Conservation (phyloP, 352 stramenopile species). For the Phytophthora ramorum region DNA sequence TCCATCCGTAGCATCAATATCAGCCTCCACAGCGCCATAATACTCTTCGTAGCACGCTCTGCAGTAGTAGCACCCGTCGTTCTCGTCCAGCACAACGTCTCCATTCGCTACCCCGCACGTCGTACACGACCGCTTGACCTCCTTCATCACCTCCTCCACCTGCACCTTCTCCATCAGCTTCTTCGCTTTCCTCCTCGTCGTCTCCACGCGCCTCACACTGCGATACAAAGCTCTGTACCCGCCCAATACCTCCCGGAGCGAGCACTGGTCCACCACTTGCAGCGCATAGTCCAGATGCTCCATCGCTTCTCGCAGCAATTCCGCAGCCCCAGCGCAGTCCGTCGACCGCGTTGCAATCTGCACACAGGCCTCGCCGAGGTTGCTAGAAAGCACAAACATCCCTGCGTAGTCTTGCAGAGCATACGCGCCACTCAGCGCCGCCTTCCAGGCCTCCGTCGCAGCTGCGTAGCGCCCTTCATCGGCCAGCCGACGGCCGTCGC, state of each 20-base stretch:
- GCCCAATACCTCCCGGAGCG: conserved; percentile 29
- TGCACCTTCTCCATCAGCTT: conserved; percentile 25
- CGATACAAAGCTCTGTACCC: conserved; percentile 35
- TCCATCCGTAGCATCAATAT: neutral
- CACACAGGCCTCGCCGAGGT: conserved; percentile 64
- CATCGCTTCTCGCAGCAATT: conserved; percentile 35
- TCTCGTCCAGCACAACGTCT: conserved; percentile 60
- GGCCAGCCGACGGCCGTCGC: conserved; percentile 46
- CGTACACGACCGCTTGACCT: conserved; percentile 36
- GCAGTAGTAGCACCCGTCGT: conserved; percentile 77
- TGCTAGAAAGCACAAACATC: conserved; percentile 76
- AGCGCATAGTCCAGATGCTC: conserved; percentile 62
- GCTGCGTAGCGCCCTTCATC: conserved; percentile 37
- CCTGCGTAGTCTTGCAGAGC: conserved; percentile 50
- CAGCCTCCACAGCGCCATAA: conserved; percentile 43
- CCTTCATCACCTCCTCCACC: neutral
- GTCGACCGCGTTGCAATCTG: conserved; percentile 26
- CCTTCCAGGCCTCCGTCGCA: conserved; percentile 59
- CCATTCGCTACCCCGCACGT: conserved; percentile 47
- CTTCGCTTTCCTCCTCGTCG: conserved; percentile 14
- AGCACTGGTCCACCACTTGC: conserved; percentile 50
- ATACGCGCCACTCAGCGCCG: conserved; percentile 57
- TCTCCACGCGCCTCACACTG: conserved; percentile 37
- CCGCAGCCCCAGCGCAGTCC: neutral
- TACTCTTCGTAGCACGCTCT: conserved; percentile 71